phyloP scores from a whole-genome alignment of 306 rosid genomes.

The Cucurbita pepo region DNA sequence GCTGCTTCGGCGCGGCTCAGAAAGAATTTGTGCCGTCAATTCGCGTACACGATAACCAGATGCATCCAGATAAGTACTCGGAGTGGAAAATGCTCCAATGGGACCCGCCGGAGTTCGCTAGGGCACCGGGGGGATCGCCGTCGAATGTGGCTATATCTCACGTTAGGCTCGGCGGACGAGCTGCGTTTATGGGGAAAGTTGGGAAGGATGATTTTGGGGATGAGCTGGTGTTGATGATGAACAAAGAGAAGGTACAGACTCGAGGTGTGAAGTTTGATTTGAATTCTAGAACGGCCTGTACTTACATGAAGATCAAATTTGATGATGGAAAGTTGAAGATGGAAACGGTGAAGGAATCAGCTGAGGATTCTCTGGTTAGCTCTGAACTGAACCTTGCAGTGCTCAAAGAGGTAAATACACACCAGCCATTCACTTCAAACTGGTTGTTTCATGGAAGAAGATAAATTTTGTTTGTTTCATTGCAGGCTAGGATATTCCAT shows the following conservation, averaged over 20 bases:
- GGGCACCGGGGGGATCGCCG: conserved; percentile 65
- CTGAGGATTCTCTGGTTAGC: conserved; percentile 45
- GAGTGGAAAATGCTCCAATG: conserved; percentile 97
- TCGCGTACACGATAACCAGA: conserved; percentile 53
- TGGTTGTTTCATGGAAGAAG: neutral
- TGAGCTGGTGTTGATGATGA: conserved; percentile 62
- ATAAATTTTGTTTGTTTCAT: neutral
- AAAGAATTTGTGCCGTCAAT: conserved; percentile 73
- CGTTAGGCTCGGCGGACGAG: conserved; percentile 81
- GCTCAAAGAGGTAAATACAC: conserved; percentile 51
- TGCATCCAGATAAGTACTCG: conserved; percentile 72
- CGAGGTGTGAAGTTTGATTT: conserved; percentile 52
- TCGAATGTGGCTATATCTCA: conserved; percentile 84
- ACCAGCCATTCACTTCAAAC: neutral
- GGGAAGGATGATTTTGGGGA: conserved; percentile 57
- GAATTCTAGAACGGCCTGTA: conserved; percentile 28
- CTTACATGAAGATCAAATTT: conserved; percentile 48
- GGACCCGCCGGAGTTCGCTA: conserved; percentile 85
- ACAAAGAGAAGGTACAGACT: conserved; percentile 68
- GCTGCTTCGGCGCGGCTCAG: conserved; percentile 81
- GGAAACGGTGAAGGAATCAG: conserved; percentile 41
- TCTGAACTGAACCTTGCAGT: conserved; percentile 68
- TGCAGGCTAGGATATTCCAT: conserved; percentile 43
- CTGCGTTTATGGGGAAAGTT: conserved; percentile 78
- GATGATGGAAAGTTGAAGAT: conserved; percentile 47